Base-by-base conservation (phyloP, 306 rosid species). In the Sesbania bispinosa region DNA sequence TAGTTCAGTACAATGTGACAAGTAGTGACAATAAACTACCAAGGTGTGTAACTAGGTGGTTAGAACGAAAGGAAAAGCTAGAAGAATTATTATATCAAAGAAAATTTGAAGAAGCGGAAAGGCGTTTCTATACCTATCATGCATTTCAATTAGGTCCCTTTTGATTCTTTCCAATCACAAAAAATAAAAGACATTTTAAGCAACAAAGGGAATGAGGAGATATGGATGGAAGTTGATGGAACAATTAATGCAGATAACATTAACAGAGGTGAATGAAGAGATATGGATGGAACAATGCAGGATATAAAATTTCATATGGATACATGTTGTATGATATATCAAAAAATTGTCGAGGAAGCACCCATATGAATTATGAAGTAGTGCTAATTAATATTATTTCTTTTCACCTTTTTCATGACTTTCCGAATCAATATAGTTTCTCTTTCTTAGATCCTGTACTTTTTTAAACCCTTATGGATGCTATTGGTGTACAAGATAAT, bases 131-230 rank as follows among this genome's bases (percentile, higher is more conserved):
- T 3, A 13, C 29, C 19, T 41, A 21, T 11, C 62, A 52, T 50
- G 29, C 77, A 45, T 55, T 63, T 58, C 62, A n/a, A n/a, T n/a
- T n/a, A 32, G 23, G 29, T 58, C 62, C 24, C 68, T 29, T 24
- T 61, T 59, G 30, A 54, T 21, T 33, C 62, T 20, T 65, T 21
- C 24, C 48, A 20, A 66, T 52, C 79, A 73, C 59, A 14, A 2
- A 69, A 77, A 41, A 27, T 0, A 43, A 23, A 11, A 5, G 2
- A 43, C n/a, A 20, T 46, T 5, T 18, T 11, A 42, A 24, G 30
- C 60, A 63, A 33, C 80, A 69, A 33, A 74, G 29, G 45, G 77
- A 74, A 74, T 74, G 15, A 18, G 29, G n/a, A n/a, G n/a, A n/a
- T n/a, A n/a, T n/a, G n/a, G n/a, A n/a, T n/a, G n/a, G n/a, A n/a